Evolutionary conservation across 768 basidiomycete species (phyloP), one percentile per base, ranked within the genome.

Genomic region (Termitomyces sp.): DNA sequence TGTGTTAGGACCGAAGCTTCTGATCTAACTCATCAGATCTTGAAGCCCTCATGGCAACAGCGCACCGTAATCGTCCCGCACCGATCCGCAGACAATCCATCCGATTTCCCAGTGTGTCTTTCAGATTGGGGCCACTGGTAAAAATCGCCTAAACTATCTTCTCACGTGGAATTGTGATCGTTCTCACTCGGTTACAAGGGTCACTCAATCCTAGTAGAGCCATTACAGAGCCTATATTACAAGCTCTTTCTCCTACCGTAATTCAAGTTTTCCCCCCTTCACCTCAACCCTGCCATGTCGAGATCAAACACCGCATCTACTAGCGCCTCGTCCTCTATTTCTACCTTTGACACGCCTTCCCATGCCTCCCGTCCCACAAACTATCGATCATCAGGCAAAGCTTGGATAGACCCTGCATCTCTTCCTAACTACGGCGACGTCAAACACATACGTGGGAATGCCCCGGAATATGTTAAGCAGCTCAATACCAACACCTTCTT

Each of bases 401-500:
- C 70, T 10, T 89, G 88, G 88, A 79, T 89, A 30, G 86, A 88
- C 65, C 87, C 88, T 7, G 72, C 77, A 18, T 72, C 79, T 2
- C 72, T 88, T 51, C 85, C 85, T n/a, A 70, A 83, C 66, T 76
- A 78, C 64, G 80, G 78, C 36, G 81, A 86, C 63, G 73, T 79
- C 33, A 78, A 82, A 22, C 67, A 74, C 30, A 83, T 88, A 64
- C 68, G 72, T n/a, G 88, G 88, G 5, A 88, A 86, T 62, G 85
- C 80, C 5, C 78, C 86, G 1, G 71, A 76, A 63, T 80, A 76
- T 62, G 78, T 86, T 55, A 89, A 89, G 63, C 85, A 84, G 59
- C 77, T 90, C 56, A 82, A 79, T 57, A 75, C 82, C 61, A 88
- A 88, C 69, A 86, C 84, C 0, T 84, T 84, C 68, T 80, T 80